These are phyloP conservation scores for Lecanicillium sp. DNA, from an alignment of 2,329 filamentous ascomycete species.

Conservation along the genomic window DNA sequence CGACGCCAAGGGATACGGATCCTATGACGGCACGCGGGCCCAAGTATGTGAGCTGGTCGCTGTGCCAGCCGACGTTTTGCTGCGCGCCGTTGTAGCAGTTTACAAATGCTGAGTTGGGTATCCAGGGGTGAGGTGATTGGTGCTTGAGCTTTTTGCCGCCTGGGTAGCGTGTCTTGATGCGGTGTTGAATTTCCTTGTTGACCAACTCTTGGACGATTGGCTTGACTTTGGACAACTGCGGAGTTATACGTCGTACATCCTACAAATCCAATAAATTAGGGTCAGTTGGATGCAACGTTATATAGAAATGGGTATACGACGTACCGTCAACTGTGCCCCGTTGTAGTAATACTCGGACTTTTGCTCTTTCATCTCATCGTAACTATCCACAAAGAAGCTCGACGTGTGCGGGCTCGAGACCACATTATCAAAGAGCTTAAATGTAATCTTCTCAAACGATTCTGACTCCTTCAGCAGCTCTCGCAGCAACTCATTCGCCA, in stretches of 20 bases:
- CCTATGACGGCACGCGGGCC: slow-evolving; percentile 85
- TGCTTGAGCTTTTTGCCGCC: slow-evolving; percentile 64
- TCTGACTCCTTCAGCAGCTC: slow-evolving; percentile 70
- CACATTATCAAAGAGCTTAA: slow-evolving; percentile 82
- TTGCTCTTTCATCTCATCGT: slow-evolving; percentile 60
- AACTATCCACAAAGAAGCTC: slow-evolving; percentile 72
- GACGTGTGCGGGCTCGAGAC: slow-evolving; percentile 80
- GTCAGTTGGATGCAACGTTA: not conserved
- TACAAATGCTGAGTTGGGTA: slow-evolving; percentile 83
- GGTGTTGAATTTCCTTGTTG: slow-evolving; percentile 64
- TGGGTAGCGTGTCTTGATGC: slow-evolving; percentile 62
- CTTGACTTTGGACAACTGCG: slow-evolving; percentile 63
- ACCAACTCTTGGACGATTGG: slow-evolving; percentile 64
- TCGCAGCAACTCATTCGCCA: slow-evolving; percentile 64
- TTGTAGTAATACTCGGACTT: slow-evolving; percentile 82
- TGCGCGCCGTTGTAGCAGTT: slow-evolving; percentile 83
- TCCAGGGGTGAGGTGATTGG: slow-evolving; percentile 67
- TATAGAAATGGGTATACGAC: not conserved
- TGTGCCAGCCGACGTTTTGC: slow-evolving; percentile 85
- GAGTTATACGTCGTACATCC: slow-evolving; percentile 48
- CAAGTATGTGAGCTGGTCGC: slow-evolving; percentile 87
- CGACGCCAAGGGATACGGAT: slow-evolving; percentile 81
- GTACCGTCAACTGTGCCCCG: slow-evolving; percentile 59
- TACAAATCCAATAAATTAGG: not conserved
- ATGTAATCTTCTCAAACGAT: slow-evolving; percentile 62